A percentile compares a stretch with the other conserved stretches of the same genome.
These are phyloP conservation scores for Fistulifera solaris DNA, from an alignment of 108 stramenopile genomes.

Conservation along the genomic window DNA sequence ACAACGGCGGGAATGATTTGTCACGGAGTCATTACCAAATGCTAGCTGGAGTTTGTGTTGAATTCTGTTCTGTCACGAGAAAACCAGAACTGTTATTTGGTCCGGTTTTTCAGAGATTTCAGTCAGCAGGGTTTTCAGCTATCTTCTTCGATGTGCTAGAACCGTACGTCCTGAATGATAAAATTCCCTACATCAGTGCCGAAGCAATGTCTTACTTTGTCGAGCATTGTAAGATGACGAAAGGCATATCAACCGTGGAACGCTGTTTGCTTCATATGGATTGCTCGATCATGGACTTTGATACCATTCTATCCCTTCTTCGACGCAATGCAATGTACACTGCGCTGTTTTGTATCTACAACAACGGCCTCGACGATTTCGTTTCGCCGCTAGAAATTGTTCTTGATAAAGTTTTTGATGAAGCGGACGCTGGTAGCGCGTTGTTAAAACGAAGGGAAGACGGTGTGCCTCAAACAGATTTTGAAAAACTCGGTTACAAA, in stretches of 20 bases:
- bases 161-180: constrained; percentile 82
- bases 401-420: constrained; percentile 54
- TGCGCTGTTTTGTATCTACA: constrained; percentile 74
- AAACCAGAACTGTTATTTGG: constrained; percentile 84
- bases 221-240: constrained; percentile 64
- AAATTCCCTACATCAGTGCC: constrained; percentile 75
- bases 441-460: constrained; percentile 9
- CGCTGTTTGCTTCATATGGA: constrained; percentile 87
- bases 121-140: constrained; percentile 42
- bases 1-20: constrained; percentile 34
- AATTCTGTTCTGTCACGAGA: constrained; percentile 79
- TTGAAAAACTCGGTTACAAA: constrained; percentile 61
- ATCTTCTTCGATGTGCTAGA: constrained; percentile 84
- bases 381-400: constrained; percentile 65
- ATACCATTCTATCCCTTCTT: constrained; percentile 64
- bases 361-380: constrained; percentile 70
- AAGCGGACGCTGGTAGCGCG: constrained; percentile 33
- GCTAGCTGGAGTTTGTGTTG: constrained; percentile 86
- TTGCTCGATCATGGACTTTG: constrained; percentile 80
- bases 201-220: constrained; percentile 79
- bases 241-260: constrained; percentile 76
- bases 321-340: constrained; percentile 68
- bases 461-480: constrained; percentile 29
- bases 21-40: constrained; percentile 87
- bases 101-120: constrained; percentile 72